These are phyloP conservation scores for Nicotiana attenuata DNA, from an alignment of 257 asterid genomes.

Conservation along the genomic window DNA sequence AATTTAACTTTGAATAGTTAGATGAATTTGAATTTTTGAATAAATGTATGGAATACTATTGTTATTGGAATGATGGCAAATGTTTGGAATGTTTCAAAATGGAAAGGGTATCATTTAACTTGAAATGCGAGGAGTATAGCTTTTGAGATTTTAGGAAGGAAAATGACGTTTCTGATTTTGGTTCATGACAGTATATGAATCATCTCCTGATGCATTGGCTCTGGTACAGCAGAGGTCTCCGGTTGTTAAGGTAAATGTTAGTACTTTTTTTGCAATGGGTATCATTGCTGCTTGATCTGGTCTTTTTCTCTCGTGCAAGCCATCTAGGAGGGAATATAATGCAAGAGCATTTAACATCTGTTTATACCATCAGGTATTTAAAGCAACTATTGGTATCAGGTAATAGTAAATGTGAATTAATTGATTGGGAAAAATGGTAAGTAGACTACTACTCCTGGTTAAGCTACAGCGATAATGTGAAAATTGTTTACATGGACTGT, in stretches of 20 bases:
- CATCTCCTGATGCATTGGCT: conserved; percentile 48
- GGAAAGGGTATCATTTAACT: background rate
- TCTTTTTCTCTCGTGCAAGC: background rate
- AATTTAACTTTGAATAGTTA: background rate
- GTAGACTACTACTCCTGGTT: background rate
- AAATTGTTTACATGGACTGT: background rate
- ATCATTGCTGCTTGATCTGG: background rate
- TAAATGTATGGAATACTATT: background rate
- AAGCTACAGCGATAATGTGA: background rate
- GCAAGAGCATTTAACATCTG: background rate
- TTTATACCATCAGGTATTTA: background rate
- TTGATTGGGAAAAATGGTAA: background rate
- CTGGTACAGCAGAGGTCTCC: conserved; percentile 96
- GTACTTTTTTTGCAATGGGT: background rate
- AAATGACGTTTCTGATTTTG: background rate
- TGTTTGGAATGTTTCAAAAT: background rate
- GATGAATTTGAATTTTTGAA: background rate
- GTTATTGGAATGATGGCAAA: background rate
- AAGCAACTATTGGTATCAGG: background rate
- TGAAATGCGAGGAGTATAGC: background rate
- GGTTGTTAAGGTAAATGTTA: conserved; percentile 57
- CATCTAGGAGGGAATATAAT: background rate
- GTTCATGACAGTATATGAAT: conserved; percentile 56
- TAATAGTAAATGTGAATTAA: background rate
- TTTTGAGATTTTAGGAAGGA: background rate